Base-by-base conservation (phyloP, 306 rosid species). In the Quercus engelmannii region DNA sequence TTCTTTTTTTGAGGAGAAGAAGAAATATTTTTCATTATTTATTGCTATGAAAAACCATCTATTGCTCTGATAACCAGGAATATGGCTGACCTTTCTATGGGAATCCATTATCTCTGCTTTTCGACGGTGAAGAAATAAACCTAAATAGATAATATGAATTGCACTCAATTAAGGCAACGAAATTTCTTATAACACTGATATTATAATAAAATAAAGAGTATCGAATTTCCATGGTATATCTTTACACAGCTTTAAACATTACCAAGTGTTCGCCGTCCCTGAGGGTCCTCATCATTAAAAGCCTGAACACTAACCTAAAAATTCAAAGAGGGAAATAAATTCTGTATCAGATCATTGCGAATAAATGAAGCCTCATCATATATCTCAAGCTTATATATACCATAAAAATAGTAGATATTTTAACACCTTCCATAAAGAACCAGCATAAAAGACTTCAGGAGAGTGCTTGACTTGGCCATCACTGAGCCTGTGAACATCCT, bases 391-490 rank as follows among this genome's bases (percentile, higher is more conserved):
- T 70, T 52, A 76, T 72, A 75, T 23, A 54, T 28, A 54, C 51
- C 73, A 73, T 43, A 41, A 69, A 68, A 56, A 70, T 58, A 81
- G 77, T 58, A 81, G 79, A 73, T 57, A 72, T 79, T 74, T 74
- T 54, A 55, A 79, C 82, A 91, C 99, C 99, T 95, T 95, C 99
- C 99, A 95, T 68, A 93, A 73, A 83, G 99, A 95, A 83, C 99
- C 99, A 74, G 98, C 99, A 82, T 95, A 95, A 80, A 89, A 95
- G 69, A 90, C 88, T 80, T 95, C 99, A 5, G 98, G 81, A 49
- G 99, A 95, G 80, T 95, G 98, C 89, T 95, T 95, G 86, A 92
- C 98, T 86, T 93, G 99, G 46, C 98, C 99, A 85, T 95, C 99
- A 80, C 89, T 89, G 73, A 95, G 99, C 88, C 99, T 90, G 79